These are phyloP conservation scores for Lactifluus pinguis DNA, from an alignment of 768 basidiomycete species.

Conservation along the genomic window DNA sequence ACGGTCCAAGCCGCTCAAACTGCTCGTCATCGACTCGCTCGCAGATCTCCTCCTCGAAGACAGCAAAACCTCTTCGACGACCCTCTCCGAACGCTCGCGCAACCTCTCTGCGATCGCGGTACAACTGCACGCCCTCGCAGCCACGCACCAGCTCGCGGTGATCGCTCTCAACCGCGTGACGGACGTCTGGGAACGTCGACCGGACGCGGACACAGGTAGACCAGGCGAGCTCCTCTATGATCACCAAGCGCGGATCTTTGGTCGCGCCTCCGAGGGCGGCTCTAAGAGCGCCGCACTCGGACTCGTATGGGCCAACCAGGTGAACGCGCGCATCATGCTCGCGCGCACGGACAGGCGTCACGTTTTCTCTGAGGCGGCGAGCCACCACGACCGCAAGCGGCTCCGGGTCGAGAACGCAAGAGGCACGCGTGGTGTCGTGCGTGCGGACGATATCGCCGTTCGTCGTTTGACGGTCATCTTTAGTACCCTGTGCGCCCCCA, in stretches of 20 bases:
- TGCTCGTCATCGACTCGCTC: conserved; percentile 37
- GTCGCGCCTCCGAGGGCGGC: conserved; percentile 43
- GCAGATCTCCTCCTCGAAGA: conserved; percentile 72
- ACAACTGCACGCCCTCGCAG: conserved; percentile 63
- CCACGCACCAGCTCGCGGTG: conserved; percentile 54
- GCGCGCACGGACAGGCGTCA: conserved; percentile 64
- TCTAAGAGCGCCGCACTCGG: conserved; percentile 81
- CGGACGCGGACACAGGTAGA: conserved; percentile 21
- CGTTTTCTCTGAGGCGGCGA: conserved; percentile 36
- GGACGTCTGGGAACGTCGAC: conserved; percentile 50
- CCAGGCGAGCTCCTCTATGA: conserved; percentile 47
- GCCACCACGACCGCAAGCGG: conserved; percentile 25
- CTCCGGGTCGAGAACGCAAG: conserved; percentile 18
- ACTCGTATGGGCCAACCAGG: conserved; percentile 88
- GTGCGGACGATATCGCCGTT: conserved; percentile 41
- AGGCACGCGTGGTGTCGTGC: conserved; percentile 12
- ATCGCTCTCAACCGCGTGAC: conserved; percentile 85
- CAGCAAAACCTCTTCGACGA: conserved; percentile 44
- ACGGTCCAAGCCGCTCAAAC: conserved; percentile 47
- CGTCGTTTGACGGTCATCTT: conserved; percentile 73
- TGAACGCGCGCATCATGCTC: conserved; percentile 80
- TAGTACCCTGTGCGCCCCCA: conserved; percentile 48
- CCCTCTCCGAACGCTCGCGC: conserved; percentile 65
- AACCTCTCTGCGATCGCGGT: conserved; percentile 58
- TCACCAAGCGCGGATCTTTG: conserved; percentile 71